A percentile compares a stretch with the other conserved stretches of the same genome.
These are phyloP conservation scores for Protea cynaroides DNA, from an alignment of 164 flowering plant species.

Conservation along the genomic window DNA sequence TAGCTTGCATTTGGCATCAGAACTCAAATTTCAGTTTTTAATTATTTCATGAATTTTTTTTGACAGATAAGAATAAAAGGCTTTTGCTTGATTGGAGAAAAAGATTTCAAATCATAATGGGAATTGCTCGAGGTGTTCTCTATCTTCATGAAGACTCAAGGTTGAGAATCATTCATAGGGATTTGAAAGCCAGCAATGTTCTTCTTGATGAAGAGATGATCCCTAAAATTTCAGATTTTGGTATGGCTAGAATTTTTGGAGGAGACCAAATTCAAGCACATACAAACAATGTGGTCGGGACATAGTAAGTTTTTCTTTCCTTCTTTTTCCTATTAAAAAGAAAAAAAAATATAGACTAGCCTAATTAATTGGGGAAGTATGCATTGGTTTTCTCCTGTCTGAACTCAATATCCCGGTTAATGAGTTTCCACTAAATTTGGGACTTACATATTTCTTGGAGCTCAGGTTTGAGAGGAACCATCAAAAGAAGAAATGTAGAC, in stretches of 20 bases:
- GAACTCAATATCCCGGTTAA: too few species aligned
- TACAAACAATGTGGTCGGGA: constrained; percentile 62
- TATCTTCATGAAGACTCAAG: constrained; percentile 73
- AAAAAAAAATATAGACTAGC: too few species aligned
- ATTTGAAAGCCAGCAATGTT: constrained; percentile 66
- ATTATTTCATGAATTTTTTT: background rate
- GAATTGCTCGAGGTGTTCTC: constrained; percentile 64
- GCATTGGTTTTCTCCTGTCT: too few species aligned
- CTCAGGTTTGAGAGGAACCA: too few species aligned
- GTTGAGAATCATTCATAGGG: constrained; percentile 64
- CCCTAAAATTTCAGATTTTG: constrained; percentile 77
- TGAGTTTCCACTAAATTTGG: too few species aligned
- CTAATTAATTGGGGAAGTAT: background rate
- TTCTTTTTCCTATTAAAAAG: background rate
- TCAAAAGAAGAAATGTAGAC: too few species aligned
- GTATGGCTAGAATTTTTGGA: constrained; percentile 64
- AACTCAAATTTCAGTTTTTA: background rate
- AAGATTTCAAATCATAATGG: constrained; percentile 54
- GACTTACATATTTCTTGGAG: too few species aligned
- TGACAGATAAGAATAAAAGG: constrained; percentile 25
- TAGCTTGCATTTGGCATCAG: too few species aligned
- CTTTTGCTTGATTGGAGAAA: constrained; percentile 39
- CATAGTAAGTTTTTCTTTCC: constrained; percentile 42
- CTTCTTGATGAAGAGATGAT: constrained; percentile 51
- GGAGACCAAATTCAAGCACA: constrained; percentile 42